Evolutionary conservation across 2,329 filamentous ascomycete species (phyloP), one percentile per base, ranked within the genome.

Genomic region (Proliferodiscus dingleyae): DNA sequence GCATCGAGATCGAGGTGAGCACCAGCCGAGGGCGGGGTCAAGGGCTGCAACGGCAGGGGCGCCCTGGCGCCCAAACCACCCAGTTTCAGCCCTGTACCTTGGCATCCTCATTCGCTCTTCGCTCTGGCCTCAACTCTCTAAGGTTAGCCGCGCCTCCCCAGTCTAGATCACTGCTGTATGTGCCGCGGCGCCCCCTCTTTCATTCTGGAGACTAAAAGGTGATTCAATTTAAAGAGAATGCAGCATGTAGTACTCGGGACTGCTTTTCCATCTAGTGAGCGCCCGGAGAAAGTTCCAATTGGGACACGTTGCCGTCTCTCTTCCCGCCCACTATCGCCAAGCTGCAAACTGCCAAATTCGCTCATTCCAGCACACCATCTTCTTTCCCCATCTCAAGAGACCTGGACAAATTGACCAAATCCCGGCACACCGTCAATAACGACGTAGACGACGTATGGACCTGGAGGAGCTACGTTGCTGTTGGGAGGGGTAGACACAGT

Each of bases 391-490:
- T 4, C 18, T 52, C 38, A 57, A 23, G 37, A 49, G 46, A 60
- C 52, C 19, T 51, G 50, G 15, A 63, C 60, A 44, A 61, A 61
- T 38, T 63, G 60, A 22, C 61, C 61, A 23, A 61, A 48, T 23
- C 47, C 50, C 23, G 61, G 61, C 37, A 62, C 50, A 18, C 60
- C 60, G 50, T 64, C 60, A n/a, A 52, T 52, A 16, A 80, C 63
- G 34, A 80, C 71, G 56, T 78, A 83, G 16, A 82, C 60, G 30
- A 81, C 73, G 61, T 81, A 81, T 48, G 77, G 77, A 33, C 78
- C 78, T 9, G 78, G 74, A 40, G 78, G 78, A 15, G 73, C 73
- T 30, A 80, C 63, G 50, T 74, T 77, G 54, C 65, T 68, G 55
- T 72, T 74, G 2, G 76, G 74, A 36, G 79, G 78, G 62, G 74